Base-by-base conservation (phyloP, 192 early-diverging fungal genomes). In the Backusella luteola region DNA sequence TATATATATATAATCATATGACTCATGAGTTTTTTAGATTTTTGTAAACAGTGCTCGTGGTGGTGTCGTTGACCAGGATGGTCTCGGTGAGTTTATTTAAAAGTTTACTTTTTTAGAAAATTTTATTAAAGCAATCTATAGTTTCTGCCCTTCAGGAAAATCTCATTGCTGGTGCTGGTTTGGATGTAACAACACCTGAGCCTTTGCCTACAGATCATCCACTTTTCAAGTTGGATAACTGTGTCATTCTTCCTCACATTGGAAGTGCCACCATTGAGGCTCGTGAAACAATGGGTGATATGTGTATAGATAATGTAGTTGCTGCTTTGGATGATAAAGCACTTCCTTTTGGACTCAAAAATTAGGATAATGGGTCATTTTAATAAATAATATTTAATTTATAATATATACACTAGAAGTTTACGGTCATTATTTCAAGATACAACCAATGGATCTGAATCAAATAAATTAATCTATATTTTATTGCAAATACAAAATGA, bases 151-250 rank as follows among this genome's bases (percentile, higher is more conserved):
- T 97, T 63, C 80, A 88, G 34, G 84, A 85, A 12, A 83, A 84
- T 0, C 59, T 73, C 39, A 80, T 96, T 63, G 92, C 88, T 6
- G 87, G 85, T 29, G 93, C 90, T 4, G 96, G 93, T n/a, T 77
- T 96, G 69, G 95, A 97, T 81, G 94, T 96, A 9, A 96, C 93
- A 0, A 90, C 90, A 23, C 96, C 96, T 0, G 96, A 97, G 81
- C 96, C 95, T 7, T 74, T 97, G 52, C 85, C 88, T 8, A 39
- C 72, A 0, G 85, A 91, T 67, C 88, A 92, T 71, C 86, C 85
- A 66, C 81, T 96, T 34, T 79, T 91, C 26, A 59, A 78, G 52
- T 86, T 91, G 39, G 79, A 85, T 15, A 88, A 87, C n/a, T 91
- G 89, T 66, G 84, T 85, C 5, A 86, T 97, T 0, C 77, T 97